Base-by-base conservation (phyloP, 495 filamentous ascomycete genomes). In the Hyaloscypha bicolor region DNA sequence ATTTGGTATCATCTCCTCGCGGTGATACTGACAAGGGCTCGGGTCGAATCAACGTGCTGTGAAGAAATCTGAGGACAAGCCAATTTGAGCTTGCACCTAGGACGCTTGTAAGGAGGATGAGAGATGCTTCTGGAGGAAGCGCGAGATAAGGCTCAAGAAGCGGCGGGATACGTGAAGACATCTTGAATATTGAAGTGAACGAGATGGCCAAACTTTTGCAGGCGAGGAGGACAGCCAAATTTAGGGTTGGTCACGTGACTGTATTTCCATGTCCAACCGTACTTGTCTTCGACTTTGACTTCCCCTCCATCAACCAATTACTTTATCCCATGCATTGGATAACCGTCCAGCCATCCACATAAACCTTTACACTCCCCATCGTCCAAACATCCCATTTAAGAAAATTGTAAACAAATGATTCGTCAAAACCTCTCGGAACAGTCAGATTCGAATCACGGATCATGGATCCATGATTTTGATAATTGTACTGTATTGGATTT, bases 51-150 rank as follows among this genome's bases (percentile, higher is more conserved):
- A 92, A 79, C 0, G 85, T 79, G 22, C 83, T 82, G 76, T 86
- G 81, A 1, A 94, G 77, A 76, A 85, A 88, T 39, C 89, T 82
- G 21, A 89, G 70, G 16, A 90, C 76, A 19, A 94, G 85, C 91
- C 91, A 94, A 75, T 92, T 92, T 6, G 89, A 83, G 42, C 84
- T 87, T 19, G 90, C 88, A 45, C 87, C 89, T 11, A 93, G 81
- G 12, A 92, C 86, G 29, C 87, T 87, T 3, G 91, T 93, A 9
- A 97, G 74, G 8, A 97, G 80, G 31, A 87, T 84, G 30, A 96
- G 84, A 11, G 90, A 89, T 5, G 72, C 72, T 74, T 71, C 77
- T 75, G 48, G 70, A 5, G 67, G 66, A 2, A 71, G 63, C 32
- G 79, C 74, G 71, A 91, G 81, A 79, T 91, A 91, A 9, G 88